Percentiles rank a stretch among this genome's conserved stretches.
Evolutionary conservation across 108 stramenopile genomes (phyloP).

Genomic region (Craspedostauros australis): DNA sequence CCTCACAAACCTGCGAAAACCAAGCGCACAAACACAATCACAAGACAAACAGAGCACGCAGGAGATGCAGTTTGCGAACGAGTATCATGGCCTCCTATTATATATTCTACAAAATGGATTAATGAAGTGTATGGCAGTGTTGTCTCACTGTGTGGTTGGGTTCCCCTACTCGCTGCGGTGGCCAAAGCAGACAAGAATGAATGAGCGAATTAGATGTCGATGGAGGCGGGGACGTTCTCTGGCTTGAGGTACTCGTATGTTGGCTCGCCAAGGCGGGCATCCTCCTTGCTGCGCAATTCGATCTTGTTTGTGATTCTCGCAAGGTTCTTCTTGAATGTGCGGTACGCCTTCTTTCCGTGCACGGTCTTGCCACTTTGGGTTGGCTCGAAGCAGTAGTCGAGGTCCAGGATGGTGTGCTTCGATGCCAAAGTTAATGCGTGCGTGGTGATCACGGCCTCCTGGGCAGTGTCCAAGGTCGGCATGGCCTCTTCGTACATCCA

Average conservation of each 20-base stretch:
- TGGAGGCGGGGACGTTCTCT: background rate
- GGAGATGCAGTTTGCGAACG: no score
- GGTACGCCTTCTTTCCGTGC: constrained; percentile 2
- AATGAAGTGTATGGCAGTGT: no score
- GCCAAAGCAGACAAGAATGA: no score
- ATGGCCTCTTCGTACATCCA: background rate
- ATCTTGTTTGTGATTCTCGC: background rate
- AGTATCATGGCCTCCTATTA: no score
- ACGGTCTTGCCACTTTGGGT: no score
- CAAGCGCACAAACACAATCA: no score
- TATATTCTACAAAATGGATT: no score
- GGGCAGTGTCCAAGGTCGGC: background rate
- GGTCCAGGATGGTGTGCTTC: background rate
- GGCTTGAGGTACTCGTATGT: constrained; percentile 7
- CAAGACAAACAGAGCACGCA: no score
- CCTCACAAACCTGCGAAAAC: no score
- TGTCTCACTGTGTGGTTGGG: no score
- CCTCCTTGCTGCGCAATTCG: background rate
- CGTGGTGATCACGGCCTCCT: no score
- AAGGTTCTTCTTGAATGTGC: constrained; percentile 2
- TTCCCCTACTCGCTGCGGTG: no score
- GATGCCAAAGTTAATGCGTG: constrained; percentile 1
- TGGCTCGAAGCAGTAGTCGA: background rate
- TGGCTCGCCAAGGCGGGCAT: background rate
- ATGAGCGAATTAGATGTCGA: constrained; percentile 8